phyloP scores from a whole-genome alignment of 148 eudicot species.

The Euryodendron excelsum region DNA sequence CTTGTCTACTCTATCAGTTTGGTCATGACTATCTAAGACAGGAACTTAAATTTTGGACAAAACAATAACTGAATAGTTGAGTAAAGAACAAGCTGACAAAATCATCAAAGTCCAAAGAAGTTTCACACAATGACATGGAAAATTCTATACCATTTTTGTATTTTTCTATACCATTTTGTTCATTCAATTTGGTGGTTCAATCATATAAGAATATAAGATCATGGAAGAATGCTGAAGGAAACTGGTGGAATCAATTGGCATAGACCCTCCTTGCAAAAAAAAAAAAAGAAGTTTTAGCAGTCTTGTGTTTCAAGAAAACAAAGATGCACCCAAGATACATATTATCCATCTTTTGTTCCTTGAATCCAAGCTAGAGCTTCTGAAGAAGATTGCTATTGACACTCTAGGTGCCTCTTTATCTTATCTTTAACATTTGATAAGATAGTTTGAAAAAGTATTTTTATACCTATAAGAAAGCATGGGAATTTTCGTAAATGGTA shows the following conservation, averaged over 20 bases:
- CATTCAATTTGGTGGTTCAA: no score
- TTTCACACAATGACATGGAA: no score
- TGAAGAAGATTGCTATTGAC: conserved; percentile 5
- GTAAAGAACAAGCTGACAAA: no score
- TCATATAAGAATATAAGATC: background rate
- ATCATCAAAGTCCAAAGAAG: no score
- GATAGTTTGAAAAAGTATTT: background rate
- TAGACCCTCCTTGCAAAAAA: background rate
- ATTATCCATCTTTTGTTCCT: background rate
- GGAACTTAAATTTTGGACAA: no score
- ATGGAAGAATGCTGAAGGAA: background rate
- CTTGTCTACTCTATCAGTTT: no score
- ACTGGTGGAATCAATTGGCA: background rate
- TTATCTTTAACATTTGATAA: background rate
- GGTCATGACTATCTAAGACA: no score
- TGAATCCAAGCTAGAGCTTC: background rate
- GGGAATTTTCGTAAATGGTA: background rate
- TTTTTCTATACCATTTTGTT: no score
- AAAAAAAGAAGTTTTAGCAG: background rate
- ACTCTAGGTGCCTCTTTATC: background rate
- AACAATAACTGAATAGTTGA: no score
- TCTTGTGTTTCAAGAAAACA: background rate
- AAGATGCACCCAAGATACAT: conserved; percentile 7
- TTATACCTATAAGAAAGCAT: background rate
- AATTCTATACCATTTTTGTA: no score